These are phyloP conservation scores for Penicillium sp. DNA, from an alignment of 2,329 filamentous ascomycete species.

Conservation along the genomic window DNA sequence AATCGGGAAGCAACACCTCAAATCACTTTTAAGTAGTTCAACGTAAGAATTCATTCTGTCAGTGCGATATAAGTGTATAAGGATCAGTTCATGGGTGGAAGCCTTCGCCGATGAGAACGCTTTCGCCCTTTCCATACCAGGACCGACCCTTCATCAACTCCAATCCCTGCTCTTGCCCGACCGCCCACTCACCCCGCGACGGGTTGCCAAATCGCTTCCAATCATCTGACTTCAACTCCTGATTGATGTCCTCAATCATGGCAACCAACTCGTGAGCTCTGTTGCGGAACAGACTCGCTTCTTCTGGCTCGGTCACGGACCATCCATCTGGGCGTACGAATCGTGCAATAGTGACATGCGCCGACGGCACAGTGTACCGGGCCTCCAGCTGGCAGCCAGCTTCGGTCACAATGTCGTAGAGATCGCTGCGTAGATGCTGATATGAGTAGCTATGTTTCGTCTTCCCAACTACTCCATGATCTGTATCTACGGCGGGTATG, in stretches of 20 bases:
- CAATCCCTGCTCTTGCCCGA: conserved; percentile 82
- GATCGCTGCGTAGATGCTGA: conserved; percentile 81
- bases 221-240: conserved; percentile 68
- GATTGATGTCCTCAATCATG: conserved; percentile 74
- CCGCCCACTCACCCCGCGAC: conserved; percentile 71
- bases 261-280: conserved; percentile 67
- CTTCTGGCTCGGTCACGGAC: conserved; percentile 39
- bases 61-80: neutral
- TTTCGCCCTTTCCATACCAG: conserved; percentile 86
- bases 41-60: neutral
- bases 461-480: conserved; percentile 34
- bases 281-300: conserved; percentile 41
- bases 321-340: conserved; percentile 70
- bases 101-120: conserved; percentile 58
- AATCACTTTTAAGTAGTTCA: neutral
- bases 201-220: conserved; percentile 58
- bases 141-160: conserved; percentile 72
- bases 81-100: conserved; percentile 39
- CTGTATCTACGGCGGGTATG: conserved; percentile 70
- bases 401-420: conserved; percentile 63
- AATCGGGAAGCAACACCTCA: conserved; percentile 1
- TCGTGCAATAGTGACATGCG: conserved; percentile 83
- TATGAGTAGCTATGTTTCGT: conserved; percentile 74
- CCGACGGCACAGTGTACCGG: conserved; percentile 84
- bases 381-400: conserved; percentile 71